phyloP scores from a whole-genome alignment of 2,329 filamentous ascomycete genomes.

The Fusarium algeriense region DNA sequence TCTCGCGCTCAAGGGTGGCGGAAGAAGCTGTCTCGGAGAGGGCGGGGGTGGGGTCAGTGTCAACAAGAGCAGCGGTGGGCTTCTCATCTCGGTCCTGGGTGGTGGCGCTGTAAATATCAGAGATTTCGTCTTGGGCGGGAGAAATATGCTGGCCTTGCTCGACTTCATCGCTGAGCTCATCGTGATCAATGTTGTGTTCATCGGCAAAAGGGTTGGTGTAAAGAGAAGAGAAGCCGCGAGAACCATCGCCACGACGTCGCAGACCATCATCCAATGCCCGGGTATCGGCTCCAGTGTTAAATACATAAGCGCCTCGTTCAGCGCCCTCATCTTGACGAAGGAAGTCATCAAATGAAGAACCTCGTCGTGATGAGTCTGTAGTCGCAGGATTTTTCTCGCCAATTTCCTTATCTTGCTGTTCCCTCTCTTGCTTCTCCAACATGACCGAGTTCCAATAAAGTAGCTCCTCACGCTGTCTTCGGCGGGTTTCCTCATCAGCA shows the following conservation, averaged over 20 bases:
- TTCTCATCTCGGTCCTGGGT: constrained; percentile 54
- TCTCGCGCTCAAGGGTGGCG: constrained; percentile 53
- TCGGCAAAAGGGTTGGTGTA: constrained; percentile 72
- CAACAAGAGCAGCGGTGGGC: constrained; percentile 49
- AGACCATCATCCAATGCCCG: constrained; percentile 58
- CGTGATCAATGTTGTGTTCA: constrained; percentile 64
- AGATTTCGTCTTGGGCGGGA: constrained; percentile 62
- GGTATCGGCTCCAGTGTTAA: constrained; percentile 67
- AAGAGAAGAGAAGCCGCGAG: constrained; percentile 60
- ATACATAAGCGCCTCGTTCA: constrained; percentile 68
- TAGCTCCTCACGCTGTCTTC: constrained; percentile 72
- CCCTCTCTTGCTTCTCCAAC: constrained; percentile 60
- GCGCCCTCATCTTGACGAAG: constrained; percentile 63
- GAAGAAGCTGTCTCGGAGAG: constrained; percentile 41
- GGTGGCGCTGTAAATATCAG: constrained; percentile 70
- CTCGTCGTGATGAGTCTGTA: constrained; percentile 36
- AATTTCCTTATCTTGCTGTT: constrained; percentile 40
- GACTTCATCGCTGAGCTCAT: constrained; percentile 58
- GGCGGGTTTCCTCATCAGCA: constrained; percentile 71
- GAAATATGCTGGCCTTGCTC: constrained; percentile 57
- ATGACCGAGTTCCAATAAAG: constrained; percentile 73
- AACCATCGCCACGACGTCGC: constrained; percentile 62
- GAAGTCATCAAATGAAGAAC: constrained; percentile 70
- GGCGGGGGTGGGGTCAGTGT: constrained; percentile 45
- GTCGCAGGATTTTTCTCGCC: constrained; percentile 12